Percentiles rank a stretch among this genome's conserved stretches.
Conservation (phyloP, 1,284 basidiomycete species). For the Volvariella surrecta region DNA sequence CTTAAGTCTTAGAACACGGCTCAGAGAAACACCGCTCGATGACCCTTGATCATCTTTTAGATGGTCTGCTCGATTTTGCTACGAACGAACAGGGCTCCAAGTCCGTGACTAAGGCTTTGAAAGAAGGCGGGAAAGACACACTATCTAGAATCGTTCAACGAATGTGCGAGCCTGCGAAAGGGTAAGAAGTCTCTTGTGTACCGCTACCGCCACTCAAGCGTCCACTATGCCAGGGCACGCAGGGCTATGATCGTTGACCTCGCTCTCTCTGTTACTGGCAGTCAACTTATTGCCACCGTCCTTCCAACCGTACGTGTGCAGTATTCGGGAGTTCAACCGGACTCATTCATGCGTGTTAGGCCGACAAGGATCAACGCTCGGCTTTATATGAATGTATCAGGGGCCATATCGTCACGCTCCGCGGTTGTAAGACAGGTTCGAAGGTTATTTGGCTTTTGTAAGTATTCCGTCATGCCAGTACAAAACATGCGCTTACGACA, state of each 20-base stretch:
- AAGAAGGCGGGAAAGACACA: conserved; percentile 70
- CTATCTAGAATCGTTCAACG: conserved; percentile 62
- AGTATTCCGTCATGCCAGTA: conserved; percentile 20
- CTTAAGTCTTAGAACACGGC: conserved; percentile 69
- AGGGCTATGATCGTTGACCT: conserved; percentile 77
- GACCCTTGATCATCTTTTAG: conserved; percentile 64
- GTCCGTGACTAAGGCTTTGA: conserved; percentile 74
- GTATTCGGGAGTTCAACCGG: not conserved
- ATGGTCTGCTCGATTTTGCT: conserved; percentile 65
- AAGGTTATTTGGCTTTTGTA: conserved; percentile 86
- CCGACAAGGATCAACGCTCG: conserved; percentile 73
- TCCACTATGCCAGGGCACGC: conserved; percentile 41
- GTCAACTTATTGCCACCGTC: conserved; percentile 72
- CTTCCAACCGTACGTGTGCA: conserved; percentile 50
- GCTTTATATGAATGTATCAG: conserved; percentile 74
- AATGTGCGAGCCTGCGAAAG: conserved; percentile 76
- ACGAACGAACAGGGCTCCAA: conserved; percentile 78
- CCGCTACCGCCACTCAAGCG: conserved; percentile 8
- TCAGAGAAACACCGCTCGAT: conserved; percentile 61
- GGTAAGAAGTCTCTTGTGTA: conserved; percentile 30
- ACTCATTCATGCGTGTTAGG: conserved; percentile 28
- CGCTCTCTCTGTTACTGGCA: conserved; percentile 73
- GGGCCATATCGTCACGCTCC: conserved; percentile 75
- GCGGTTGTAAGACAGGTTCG: conserved; percentile 80
- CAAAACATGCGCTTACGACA: conserved; percentile 8